These are phyloP conservation scores for Phoenix dactylifera DNA, from an alignment of 176 grass and related monocot genomes.

Conservation along the genomic window DNA sequence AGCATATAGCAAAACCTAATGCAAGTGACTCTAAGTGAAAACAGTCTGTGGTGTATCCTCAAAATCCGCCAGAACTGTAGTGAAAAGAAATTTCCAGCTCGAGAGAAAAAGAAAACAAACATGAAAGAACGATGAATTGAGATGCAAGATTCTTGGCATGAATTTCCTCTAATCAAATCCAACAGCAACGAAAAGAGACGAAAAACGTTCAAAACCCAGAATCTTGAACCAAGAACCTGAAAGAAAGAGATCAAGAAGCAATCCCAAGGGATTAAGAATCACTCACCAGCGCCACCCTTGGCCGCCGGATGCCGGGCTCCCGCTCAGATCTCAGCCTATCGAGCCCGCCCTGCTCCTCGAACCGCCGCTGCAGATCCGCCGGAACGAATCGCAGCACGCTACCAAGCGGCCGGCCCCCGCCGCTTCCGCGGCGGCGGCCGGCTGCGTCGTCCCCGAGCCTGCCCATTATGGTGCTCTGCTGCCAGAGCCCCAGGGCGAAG, in stretches of 20 bases:
- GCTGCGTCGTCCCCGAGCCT: neutral
- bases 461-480: slow-evolving; percentile 13
- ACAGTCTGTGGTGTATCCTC: too few relatives aligned
- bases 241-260: neutral
- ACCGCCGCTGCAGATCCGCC: slow-evolving; percentile 14
- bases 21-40: too few relatives aligned
- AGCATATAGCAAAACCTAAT: too few relatives aligned
- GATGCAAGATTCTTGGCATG: too few relatives aligned
- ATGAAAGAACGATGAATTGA: too few relatives aligned
- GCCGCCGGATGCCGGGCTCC: slow-evolving; percentile 18
- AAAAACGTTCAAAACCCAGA: neutral
- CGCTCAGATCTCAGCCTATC: slow-evolving; percentile 35
- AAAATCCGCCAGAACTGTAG: too few relatives aligned
- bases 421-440: neutral
- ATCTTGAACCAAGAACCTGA: neutral
- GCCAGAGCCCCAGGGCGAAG: slow-evolving; percentile 27
- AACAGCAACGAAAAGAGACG: too few relatives aligned
- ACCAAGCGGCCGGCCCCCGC: neutral
- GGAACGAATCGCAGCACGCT: slow-evolving; percentile 23
- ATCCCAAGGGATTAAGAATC: neutral
- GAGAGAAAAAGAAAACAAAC: too few relatives aligned
- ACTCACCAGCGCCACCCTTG: slow-evolving; percentile 35
- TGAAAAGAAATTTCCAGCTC: too few relatives aligned
- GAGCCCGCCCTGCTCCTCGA: slow-evolving; percentile 14
- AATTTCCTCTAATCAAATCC: too few relatives aligned